phyloP scores from a whole-genome alignment of 2,329 filamentous ascomycete genomes.

The Helotiales sp. region DNA sequence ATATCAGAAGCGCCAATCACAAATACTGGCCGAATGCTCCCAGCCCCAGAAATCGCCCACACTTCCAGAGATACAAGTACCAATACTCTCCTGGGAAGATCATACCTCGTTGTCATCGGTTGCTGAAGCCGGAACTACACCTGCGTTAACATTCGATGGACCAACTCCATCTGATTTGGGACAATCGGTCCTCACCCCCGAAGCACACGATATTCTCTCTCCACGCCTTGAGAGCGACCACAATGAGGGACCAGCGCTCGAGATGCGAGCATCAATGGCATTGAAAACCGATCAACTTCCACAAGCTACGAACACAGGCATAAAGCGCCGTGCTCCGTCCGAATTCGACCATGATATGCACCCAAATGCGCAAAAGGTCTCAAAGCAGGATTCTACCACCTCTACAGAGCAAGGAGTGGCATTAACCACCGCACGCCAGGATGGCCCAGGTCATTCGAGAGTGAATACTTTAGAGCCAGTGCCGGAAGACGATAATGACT shows the following conservation, averaged over 20 bases:
- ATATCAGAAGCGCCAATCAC: background rate
- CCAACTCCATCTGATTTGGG: background rate
- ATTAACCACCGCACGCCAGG: background rate
- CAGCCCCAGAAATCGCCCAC: background rate
- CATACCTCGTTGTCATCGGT: background rate
- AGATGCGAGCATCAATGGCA: background rate
- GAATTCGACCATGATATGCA: background rate
- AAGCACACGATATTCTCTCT: background rate
- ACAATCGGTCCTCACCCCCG: background rate
- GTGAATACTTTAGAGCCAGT: background rate
- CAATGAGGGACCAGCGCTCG: background rate
- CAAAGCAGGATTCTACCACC: background rate
- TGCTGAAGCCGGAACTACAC: background rate
- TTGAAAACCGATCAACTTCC: background rate
- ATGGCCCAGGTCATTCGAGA: background rate
- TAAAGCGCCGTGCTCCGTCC: background rate
- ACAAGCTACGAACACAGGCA: background rate
- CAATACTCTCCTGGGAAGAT: background rate
- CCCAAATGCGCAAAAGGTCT: background rate
- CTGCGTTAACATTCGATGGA: background rate
- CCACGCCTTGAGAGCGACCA: background rate
- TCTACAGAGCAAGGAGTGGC: background rate
- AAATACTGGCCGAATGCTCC: background rate
- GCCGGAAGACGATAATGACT: background rate
- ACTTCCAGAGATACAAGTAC: background rate